Evolutionary conservation across 139 green algal species (phyloP), one percentile per base, ranked within the genome.

Genomic region (Picochlorum costavermella): DNA sequence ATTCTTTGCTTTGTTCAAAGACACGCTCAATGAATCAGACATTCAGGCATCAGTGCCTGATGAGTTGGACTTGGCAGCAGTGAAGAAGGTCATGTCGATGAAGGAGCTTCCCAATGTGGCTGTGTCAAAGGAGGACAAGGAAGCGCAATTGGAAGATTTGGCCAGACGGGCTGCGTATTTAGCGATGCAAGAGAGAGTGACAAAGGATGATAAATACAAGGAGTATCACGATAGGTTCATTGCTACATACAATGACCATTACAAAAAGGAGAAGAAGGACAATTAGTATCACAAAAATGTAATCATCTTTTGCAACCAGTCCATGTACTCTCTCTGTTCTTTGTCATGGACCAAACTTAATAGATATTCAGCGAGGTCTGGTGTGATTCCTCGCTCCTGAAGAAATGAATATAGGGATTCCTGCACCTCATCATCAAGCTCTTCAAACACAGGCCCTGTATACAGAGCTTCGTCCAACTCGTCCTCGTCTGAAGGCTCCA

Each of bases 391-490:
- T 16, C 84, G 74, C 73, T 85, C 84, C 28, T 87, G 77, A 16
- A 91, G 61, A 65, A 82, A 91, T 26, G 80, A 61, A 2, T 74
- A 28, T 25, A 91, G 86, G 1, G 74, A 60, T 37, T 78, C 70
- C 69, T 91, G 84, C 63, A 92, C 64, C 40, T 79, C 80, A 45
- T 90, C 81, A 50, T 92, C 86, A 28, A 92, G 74, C 63, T 92
- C 83, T 23, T 85, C 69, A 72, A 88, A 91, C 5, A 70, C 61
- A 11, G 86, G 86, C 10, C 86, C 86, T 6, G 55, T 68, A 71
- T 91, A 90, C 3, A 56, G 13, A 1, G 53, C 57, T 9, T 68
- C 61, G 17, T 82, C 68, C 6, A 70, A 61, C 9, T 45, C 56
- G 23, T 33, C 25, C 0, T 59, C 50, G 14, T 25, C 50, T 31